Percentiles rank a stretch among this genome's conserved stretches.
Evolutionary conservation across 1,284 basidiomycete genomes (phyloP).

Genomic region (Moesziomyces globuligerus): DNA sequence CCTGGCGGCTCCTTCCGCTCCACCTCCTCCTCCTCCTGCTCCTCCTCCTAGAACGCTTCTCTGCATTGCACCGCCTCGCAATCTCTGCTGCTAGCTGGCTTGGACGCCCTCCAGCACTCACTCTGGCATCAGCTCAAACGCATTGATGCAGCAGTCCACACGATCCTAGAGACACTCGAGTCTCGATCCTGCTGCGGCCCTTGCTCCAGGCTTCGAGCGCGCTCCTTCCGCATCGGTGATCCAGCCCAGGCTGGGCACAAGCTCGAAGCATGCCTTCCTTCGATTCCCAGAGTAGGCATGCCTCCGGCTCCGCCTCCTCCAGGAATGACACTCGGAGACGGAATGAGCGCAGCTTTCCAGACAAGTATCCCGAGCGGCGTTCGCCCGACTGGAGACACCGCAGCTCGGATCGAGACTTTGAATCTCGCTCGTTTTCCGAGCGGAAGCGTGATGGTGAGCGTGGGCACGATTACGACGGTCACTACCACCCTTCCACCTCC

Average conservation of each 20-base stretch:
- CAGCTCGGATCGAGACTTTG: conserved; percentile 6
- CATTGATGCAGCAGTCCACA: not conserved
- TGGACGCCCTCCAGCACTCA: not conserved
- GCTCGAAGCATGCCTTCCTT: conserved; percentile 19
- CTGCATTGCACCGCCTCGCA: too few relatives aligned
- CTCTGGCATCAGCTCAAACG: not conserved
- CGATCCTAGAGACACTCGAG: not conserved
- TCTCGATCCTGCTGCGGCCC: not conserved
- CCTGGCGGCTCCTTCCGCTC: too few relatives aligned
- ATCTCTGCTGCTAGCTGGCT: too few relatives aligned
- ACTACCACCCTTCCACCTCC: not conserved
- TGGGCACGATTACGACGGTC: not conserved
- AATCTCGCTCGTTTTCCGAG: not conserved
- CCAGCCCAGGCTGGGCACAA: not conserved
- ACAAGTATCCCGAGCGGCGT: not conserved
- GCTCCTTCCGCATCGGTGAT: not conserved
- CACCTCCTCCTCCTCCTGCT: too few relatives aligned
- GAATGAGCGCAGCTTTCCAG: conserved; percentile 4
- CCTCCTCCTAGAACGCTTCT: too few relatives aligned
- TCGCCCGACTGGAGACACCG: conserved; percentile 5
- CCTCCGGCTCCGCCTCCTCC: conserved; percentile 17
- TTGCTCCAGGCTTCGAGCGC: not conserved
- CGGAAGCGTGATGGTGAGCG: conserved; percentile 8
- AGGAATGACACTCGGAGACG: conserved; percentile 1
- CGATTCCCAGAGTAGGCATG: conserved; percentile 12